Evolutionary conservation across 345 rosid species (phyloP).

Genomic region (Microcos paniculata): DNA sequence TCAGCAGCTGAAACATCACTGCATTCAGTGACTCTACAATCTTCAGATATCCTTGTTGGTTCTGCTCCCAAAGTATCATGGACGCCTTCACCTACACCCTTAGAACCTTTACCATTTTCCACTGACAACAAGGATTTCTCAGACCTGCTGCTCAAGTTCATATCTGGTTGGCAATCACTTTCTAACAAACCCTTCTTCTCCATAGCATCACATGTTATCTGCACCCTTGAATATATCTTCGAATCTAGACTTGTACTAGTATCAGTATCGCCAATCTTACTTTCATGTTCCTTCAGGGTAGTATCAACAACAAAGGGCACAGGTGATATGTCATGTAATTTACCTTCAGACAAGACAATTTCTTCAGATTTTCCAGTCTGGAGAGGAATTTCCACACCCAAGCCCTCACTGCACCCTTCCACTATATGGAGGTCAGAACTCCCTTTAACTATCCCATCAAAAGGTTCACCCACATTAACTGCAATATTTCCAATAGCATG

Average conservation of each 20-base stretch:
- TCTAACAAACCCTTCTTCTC: constrained; percentile 24
- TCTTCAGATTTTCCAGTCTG: constrained; percentile 27
- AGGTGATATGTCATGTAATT: constrained; percentile 14
- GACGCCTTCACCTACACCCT: constrained; percentile 27
- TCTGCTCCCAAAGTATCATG: constrained; percentile 26
- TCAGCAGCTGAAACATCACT: constrained; percentile 25
- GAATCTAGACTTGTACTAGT: constrained; percentile 20
- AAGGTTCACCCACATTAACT: constrained; percentile 30
- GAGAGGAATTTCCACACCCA: constrained; percentile 6
- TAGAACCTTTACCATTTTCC: constrained; percentile 27
- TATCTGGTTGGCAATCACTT: constrained; percentile 24
- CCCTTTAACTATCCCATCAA: constrained; percentile 24
- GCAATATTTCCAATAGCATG: constrained; percentile 14
- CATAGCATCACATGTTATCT: constrained; percentile 18
- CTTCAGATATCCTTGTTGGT: constrained; percentile 20
- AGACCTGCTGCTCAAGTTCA: constrained; percentile 21
- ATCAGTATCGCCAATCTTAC: constrained; percentile 24
- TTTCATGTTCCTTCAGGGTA: constrained; percentile 21
- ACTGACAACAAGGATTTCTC: constrained; percentile 26
- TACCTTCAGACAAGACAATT: constrained; percentile 18
- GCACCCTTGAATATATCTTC: constrained; percentile 20
- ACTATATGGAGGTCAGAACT: constrained; percentile 29
- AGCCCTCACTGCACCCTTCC: constrained; percentile 36
- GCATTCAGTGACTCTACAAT: constrained; percentile 18
- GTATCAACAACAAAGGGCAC: constrained; percentile 18